Conservation (phyloP, 495 filamentous ascomycete species). For the Xylaria scruposa region DNA sequence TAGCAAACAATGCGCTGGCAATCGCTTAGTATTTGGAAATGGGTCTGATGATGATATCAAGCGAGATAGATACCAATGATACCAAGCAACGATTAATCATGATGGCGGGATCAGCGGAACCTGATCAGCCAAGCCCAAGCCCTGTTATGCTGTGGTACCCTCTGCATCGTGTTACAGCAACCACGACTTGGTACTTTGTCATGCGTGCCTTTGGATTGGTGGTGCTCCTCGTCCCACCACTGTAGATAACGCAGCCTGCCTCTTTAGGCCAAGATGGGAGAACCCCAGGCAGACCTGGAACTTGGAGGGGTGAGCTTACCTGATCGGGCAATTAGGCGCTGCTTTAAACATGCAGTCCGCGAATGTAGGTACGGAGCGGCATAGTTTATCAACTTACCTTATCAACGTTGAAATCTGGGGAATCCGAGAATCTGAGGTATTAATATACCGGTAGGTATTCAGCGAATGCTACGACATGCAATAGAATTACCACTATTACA, state of each 20-base stretch:
- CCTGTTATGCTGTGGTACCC: background rate
- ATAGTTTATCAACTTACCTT: background rate
- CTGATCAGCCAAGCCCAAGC: conserved; percentile 25
- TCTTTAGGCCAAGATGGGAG: conserved; percentile 16
- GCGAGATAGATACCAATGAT: background rate
- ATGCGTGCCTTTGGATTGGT: conserved; percentile 17
- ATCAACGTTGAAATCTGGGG: background rate
- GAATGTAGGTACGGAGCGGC: background rate
- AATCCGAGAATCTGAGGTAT: background rate
- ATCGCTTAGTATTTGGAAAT: conserved; percentile 2
- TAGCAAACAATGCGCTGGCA: conserved; percentile 5
- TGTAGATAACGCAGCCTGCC: conserved; percentile 20
- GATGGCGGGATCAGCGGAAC: conserved; percentile 23
- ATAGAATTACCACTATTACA: conserved; percentile 2
- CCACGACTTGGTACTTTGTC: conserved; percentile 21
- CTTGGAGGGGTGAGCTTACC: background rate
- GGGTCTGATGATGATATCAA: conserved; percentile 22
- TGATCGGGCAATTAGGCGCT: conserved; percentile 6
- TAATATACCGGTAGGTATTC: background rate
- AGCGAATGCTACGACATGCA: background rate
- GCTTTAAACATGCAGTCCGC: conserved; percentile 5
- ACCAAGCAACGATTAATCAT: background rate
- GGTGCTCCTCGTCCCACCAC: background rate
- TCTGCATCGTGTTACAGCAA: background rate
- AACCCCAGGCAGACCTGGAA: background rate